Evolutionary conservation across 2,329 filamentous ascomycete species (phyloP).

Genomic region (Dactylellina leptospora): DNA sequence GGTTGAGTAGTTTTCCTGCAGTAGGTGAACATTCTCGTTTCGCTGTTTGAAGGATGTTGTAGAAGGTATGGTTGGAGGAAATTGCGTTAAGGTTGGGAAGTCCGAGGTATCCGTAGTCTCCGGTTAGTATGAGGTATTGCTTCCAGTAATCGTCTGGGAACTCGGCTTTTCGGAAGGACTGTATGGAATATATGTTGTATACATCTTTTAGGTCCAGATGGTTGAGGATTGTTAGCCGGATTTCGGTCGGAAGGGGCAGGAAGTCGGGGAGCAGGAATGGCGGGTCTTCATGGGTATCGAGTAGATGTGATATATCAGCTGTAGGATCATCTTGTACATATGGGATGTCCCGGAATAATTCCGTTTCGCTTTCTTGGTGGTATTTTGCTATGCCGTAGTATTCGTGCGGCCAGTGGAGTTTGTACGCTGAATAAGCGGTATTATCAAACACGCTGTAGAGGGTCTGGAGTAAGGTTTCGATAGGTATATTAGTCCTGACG

Average conservation of each 20-base stretch:
- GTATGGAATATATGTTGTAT: neutral
- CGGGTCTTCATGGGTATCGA: neutral
- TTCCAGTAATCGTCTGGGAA: constrained; percentile 20
- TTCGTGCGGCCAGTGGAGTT: constrained; percentile 11
- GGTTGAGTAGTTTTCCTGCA: constrained; percentile 7
- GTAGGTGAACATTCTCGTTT: neutral
- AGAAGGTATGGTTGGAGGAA: neutral
- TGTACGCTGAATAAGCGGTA: neutral
- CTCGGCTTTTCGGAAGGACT: neutral
- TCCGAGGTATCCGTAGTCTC: constrained; percentile 5
- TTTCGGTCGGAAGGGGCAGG: constrained; percentile 3
- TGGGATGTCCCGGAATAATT: neutral
- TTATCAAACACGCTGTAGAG: constrained; percentile 15
- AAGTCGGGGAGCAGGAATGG: constrained; percentile 9
- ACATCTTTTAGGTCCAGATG: neutral
- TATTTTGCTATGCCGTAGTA: constrained; percentile 14
- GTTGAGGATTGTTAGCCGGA: neutral
- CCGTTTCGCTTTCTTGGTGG: neutral
- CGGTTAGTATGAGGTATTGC: neutral
- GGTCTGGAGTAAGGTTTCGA: neutral
- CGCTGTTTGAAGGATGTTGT: constrained; percentile 5
- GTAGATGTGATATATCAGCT: neutral
- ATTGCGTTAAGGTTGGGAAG: neutral
- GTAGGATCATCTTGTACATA: constrained; percentile 5
- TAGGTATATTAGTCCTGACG: neutral